Evolutionary conservation across 257 asterid species (phyloP).

Genomic region (Paulownia fortunei): DNA sequence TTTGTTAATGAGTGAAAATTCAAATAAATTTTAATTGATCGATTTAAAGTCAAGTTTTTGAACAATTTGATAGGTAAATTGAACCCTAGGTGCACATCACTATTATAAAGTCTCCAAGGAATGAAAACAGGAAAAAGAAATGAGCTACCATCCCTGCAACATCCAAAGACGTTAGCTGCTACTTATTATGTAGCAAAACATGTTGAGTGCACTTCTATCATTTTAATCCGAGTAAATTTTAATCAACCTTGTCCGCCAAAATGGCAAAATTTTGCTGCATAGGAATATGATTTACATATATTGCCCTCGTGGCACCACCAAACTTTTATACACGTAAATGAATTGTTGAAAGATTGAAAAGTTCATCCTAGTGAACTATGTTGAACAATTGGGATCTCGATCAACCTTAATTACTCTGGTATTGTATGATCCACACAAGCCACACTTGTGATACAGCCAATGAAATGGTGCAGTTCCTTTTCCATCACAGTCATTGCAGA

Average conservation of each 20-base stretch:
- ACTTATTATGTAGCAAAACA: background rate
- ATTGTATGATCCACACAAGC: slow-evolving; percentile 81
- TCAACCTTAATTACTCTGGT: slow-evolving; percentile 92
- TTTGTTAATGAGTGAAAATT: no score
- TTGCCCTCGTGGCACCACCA: slow-evolving; percentile 24
- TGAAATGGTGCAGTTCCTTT: slow-evolving; percentile 88
- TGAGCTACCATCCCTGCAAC: background rate
- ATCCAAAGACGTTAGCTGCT: background rate
- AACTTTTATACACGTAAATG: slow-evolving; percentile 26
- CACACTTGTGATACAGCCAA: slow-evolving; percentile 96
- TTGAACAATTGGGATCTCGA: slow-evolving; percentile 57
- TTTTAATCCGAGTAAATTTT: background rate
- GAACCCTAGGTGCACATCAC: no score
- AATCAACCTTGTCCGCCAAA: background rate
- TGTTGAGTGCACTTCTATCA: background rate
- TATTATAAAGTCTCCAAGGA: no score
- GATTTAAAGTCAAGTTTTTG: no score
- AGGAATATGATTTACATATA: slow-evolving; percentile 21
- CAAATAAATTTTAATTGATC: no score
- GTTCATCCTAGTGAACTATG: slow-evolving; percentile 33
- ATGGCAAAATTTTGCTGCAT: slow-evolving; percentile 30
- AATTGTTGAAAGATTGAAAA: slow-evolving; percentile 17
- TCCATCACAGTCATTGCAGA: slow-evolving; percentile 88
- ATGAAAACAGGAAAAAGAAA: no score
- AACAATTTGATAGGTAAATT: no score